These are phyloP conservation scores for Lasiodiplodia sp. DNA, from an alignment of 2,329 filamentous ascomycete species.

Conservation along the genomic window DNA sequence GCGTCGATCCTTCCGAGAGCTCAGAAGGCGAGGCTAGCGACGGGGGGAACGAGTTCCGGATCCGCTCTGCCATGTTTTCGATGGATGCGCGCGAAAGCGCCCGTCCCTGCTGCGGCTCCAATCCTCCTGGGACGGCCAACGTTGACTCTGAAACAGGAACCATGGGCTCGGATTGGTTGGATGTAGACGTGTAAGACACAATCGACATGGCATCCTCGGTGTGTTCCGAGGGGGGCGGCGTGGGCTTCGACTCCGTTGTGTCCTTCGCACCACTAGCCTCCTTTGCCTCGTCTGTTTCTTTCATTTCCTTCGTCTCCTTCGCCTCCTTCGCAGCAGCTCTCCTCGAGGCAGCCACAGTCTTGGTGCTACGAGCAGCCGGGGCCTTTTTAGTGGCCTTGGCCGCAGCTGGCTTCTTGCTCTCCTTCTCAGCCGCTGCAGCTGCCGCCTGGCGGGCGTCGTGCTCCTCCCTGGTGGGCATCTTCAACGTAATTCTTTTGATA, in stretches of 20 bases:
- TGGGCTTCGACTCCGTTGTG: neutral
- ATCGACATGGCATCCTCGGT: conserved; percentile 20
- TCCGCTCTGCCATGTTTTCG: conserved; percentile 27
- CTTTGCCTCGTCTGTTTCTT: conserved; percentile 5
- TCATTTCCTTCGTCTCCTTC: conserved; percentile 4
- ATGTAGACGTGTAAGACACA: conserved; percentile 13
- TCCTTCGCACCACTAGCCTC: conserved; percentile 26
- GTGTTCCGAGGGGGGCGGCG: neutral
- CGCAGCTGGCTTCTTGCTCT: conserved; percentile 38
- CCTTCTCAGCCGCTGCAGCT: conserved; percentile 50
- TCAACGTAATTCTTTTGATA: conserved; percentile 65
- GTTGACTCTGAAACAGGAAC: conserved; percentile 1
- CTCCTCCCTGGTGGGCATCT: conserved; percentile 64
- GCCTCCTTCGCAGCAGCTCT: conserved; percentile 32
- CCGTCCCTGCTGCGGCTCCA: conserved; percentile 8
- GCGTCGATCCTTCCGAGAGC: conserved; percentile 18
- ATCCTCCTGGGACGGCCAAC: neutral
- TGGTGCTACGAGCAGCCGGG: conserved; percentile 31
- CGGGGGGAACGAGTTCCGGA: conserved; percentile 23
- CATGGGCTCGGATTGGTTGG: conserved; percentile 5
- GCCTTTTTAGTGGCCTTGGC: conserved; percentile 44
- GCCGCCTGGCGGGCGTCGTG: conserved; percentile 58
- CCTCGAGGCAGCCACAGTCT: conserved; percentile 30
- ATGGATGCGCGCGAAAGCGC: conserved; percentile 21
- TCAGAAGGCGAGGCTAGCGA: conserved; percentile 20